phyloP scores from a whole-genome alignment of 108 stramenopile genomes.

The Skeletonema menzelii region DNA sequence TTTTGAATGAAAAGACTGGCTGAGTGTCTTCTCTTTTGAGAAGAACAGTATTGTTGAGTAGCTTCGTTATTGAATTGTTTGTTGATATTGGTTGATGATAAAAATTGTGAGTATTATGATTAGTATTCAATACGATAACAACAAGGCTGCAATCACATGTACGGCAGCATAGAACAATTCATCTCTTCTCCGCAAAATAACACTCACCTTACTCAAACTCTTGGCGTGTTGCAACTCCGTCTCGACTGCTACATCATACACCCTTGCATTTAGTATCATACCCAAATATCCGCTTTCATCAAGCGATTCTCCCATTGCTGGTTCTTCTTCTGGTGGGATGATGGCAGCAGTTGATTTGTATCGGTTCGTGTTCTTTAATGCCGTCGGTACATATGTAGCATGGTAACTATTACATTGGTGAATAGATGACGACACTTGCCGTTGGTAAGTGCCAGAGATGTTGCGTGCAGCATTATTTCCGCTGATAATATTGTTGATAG shows the following conservation, averaged over 20 bases:
- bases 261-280: constrained; percentile 89
- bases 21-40: constrained; percentile 94
- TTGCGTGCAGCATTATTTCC: background rate
- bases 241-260: constrained; percentile 95
- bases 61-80: constrained; percentile 26
- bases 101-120: constrained; percentile 2
- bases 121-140: background rate
- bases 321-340: constrained; percentile 1
- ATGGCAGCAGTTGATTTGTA: background rate
- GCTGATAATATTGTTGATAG: background rate
- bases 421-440: background rate
- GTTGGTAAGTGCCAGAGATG: background rate
- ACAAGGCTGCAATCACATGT: background rate
- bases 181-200: background rate
- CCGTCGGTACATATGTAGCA: background rate
- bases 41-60: constrained; percentile 74
- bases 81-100: constrained; percentile 3
- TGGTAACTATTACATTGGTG: background rate
- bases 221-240: constrained; percentile 93
- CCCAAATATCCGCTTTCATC: constrained; percentile 76
- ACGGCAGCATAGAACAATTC: constrained; percentile 3
- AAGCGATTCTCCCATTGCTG: background rate
- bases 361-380: background rate
- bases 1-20: constrained; percentile 98
- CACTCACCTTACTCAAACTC: constrained; percentile 73